Evolutionary conservation across 2,329 filamentous ascomycete genomes (phyloP), one percentile per base, ranked within the genome.

Genomic region (Hymenoscyphus fraxineus): DNA sequence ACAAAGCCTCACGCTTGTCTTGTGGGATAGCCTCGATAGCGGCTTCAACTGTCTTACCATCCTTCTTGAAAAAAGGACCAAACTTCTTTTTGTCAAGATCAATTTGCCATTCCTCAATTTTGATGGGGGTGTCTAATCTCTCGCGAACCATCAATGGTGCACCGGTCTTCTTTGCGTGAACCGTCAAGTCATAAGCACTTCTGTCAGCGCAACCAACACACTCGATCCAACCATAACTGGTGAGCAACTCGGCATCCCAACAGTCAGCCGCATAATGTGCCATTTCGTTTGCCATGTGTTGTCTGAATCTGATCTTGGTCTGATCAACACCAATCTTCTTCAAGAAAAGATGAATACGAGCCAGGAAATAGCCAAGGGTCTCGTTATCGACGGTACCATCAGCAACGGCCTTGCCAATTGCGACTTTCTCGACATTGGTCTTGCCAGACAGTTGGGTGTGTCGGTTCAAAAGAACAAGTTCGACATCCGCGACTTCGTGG

Each of bases 121-220:
- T 83, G 65, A 89, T 83, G 31, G 95, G 95, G 76, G 91, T 88
- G 58, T 90, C 86, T 62, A 93, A 85, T 62, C 86, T 87, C 81
- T 97, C 88, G 66, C 93, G 88, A 51, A 98, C 95, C 59, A 95
- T 83, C 27, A 99, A 84, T 54, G 93, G 88, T 15, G 90, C 88
- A 65, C 92, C 93, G 39, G 95, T 98, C 82, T 92, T 93, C 80
- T 97, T 94, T 76, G 90, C 88, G 79, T 98, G 95, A 10, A 97
- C 93, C 41, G 87, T 90, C 76, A 98, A 78, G 78, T 99, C 95
- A 77, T 97, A 99, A 22, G 95, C 95, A 76, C 91, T 96, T 73
- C 95, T 88, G 77, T 97, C 94, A 66, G 95, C 95, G 78, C 95
- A 98, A 67, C 95, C 95, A 73, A 98, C 94, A 77, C 94, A 98